Percentiles rank a stretch among this genome's conserved stretches.
Evolutionary conservation across 2,329 filamentous ascomycete genomes (phyloP).

Genomic region (Epichloe gansuensis): DNA sequence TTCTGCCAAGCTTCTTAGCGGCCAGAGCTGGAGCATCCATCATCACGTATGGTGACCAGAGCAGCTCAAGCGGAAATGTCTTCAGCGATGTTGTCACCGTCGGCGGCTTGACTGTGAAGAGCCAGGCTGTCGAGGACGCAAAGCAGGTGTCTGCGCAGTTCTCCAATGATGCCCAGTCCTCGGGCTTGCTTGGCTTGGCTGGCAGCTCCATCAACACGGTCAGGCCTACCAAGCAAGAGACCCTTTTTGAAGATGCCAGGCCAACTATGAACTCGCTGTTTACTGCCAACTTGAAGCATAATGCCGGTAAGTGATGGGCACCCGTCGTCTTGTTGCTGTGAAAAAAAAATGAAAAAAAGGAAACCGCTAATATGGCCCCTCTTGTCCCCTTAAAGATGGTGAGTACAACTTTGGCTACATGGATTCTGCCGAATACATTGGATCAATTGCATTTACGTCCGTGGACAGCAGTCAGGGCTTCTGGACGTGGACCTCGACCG

Average conservation of each 20-base stretch:
- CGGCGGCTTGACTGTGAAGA: slow-evolving; percentile 27
- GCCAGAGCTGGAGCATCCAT: slow-evolving; percentile 23
- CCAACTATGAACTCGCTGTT: slow-evolving; percentile 36
- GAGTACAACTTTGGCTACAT: slow-evolving; percentile 66
- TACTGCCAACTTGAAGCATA: slow-evolving; percentile 54
- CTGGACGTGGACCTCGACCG: slow-evolving; percentile 34
- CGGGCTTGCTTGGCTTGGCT: slow-evolving; percentile 31
- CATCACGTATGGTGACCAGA: slow-evolving; percentile 32
- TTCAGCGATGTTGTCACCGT: slow-evolving; percentile 31
- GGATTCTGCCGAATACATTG: slow-evolving; percentile 50
- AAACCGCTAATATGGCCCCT: too few relatives aligned
- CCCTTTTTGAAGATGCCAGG: slow-evolving; percentile 27
- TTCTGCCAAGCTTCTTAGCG: slow-evolving; percentile 23
- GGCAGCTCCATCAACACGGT: slow-evolving; percentile 32
- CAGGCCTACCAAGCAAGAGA: slow-evolving; percentile 26
- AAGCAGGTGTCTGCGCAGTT: slow-evolving; percentile 28
- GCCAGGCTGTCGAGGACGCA: slow-evolving; percentile 33
- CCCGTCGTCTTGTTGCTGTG: too few relatives aligned
- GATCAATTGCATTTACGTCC: slow-evolving; percentile 47
- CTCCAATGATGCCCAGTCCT: slow-evolving; percentile 26
- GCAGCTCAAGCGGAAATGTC: slow-evolving; percentile 29
- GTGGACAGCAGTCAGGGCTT: slow-evolving; percentile 52
- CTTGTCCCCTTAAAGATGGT: slow-evolving; percentile 28
- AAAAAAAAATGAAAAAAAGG: too few relatives aligned
- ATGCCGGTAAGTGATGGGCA: slow-evolving; percentile 10